These are phyloP conservation scores for Coemansia sp. DNA, from an alignment of 192 early-diverging fungal species.

Conservation along the genomic window DNA sequence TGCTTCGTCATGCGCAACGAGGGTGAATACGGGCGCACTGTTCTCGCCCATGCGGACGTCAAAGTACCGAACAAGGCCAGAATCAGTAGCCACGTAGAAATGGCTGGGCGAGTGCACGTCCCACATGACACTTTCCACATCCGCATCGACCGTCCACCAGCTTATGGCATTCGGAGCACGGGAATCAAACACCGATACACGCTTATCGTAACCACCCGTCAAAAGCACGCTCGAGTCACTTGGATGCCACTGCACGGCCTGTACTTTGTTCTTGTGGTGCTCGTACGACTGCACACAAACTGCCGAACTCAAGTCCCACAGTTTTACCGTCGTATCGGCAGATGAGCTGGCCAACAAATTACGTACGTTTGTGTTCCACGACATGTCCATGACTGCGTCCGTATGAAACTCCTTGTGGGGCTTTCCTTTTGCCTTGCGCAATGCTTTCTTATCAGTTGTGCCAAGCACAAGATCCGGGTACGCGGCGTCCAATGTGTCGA, in stretches of 20 bases:
- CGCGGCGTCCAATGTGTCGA: slow-evolving; percentile 87
- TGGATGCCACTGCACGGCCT: slow-evolving; percentile 90
- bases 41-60: slow-evolving; percentile 67
- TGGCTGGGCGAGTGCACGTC: slow-evolving; percentile 79
- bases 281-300: slow-evolving; percentile 74
- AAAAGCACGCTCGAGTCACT: slow-evolving; percentile 82
- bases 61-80: slow-evolving; percentile 87
- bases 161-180: slow-evolving; percentile 73
- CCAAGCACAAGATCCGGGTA: slow-evolving; percentile 93
- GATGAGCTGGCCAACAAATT: slow-evolving; percentile 87
- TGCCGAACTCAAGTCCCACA: slow-evolving; percentile 88
- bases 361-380: slow-evolving; percentile 81
- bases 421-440: slow-evolving; percentile 38
- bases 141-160: slow-evolving; percentile 71
- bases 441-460: slow-evolving; percentile 22
- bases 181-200: slow-evolving; percentile 86
- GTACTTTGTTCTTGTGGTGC: slow-evolving; percentile 90
- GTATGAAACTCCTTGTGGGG: slow-evolving; percentile 82
- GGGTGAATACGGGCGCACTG: slow-evolving; percentile 70
- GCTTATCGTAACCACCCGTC: slow-evolving; percentile 91
- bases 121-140: slow-evolving; percentile 93
- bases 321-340: slow-evolving; percentile 95
- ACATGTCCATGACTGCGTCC: slow-evolving; percentile 91
- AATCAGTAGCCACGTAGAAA: slow-evolving; percentile 85
- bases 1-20: slow-evolving; percentile 92